Evolutionary conservation across 2,329 filamentous ascomycete species (phyloP).

Genomic region (Diaporthe citrichinensis): DNA sequence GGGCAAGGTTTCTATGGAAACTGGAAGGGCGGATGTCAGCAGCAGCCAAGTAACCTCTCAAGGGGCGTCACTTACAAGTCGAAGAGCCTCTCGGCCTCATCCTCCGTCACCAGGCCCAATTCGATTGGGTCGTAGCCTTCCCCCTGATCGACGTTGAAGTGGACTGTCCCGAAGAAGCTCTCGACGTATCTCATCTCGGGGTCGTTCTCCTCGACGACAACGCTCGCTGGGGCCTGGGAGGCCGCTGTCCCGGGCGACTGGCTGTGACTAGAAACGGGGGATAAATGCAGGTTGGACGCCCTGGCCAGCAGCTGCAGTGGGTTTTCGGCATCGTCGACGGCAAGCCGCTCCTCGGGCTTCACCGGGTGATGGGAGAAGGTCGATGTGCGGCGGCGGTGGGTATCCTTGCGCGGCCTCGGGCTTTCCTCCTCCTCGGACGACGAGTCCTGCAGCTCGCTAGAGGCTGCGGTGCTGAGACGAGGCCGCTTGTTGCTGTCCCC

Average conservation of each 20-base stretch:
- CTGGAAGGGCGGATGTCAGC: conserved; percentile 53
- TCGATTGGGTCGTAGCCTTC: conserved; percentile 77
- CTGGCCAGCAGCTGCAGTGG: conserved; percentile 80
- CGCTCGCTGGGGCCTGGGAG: conserved; percentile 41
- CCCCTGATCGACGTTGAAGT: conserved; percentile 74
- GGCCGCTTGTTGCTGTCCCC: conserved; percentile 40
- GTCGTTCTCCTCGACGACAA: conserved; percentile 48
- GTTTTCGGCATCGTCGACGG: conserved; percentile 81
- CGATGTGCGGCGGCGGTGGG: conserved; percentile 41
- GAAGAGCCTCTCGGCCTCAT: conserved; percentile 76
- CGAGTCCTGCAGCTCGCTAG: conserved; percentile 49
- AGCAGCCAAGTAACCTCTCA: not conserved
- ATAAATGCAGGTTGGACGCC: conserved; percentile 77
- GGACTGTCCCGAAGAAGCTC: conserved; percentile 76
- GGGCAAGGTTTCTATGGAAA: conserved; percentile 78
- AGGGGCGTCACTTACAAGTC: conserved; percentile 65
- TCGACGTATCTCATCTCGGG: conserved; percentile 65
- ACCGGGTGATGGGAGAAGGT: conserved; percentile 46
- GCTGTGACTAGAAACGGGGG: conserved; percentile 51
- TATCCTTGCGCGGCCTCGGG: conserved; percentile 39
- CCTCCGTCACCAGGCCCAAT: conserved; percentile 76
- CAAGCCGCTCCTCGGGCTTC: conserved; percentile 64
- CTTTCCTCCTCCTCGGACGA: conserved; percentile 53
- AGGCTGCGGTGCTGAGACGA: conserved; percentile 45
- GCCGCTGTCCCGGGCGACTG: conserved; percentile 41